Evolutionary conservation across 148 eudicot genomes (phyloP).

Genomic region (Dianthus caryophyllus): DNA sequence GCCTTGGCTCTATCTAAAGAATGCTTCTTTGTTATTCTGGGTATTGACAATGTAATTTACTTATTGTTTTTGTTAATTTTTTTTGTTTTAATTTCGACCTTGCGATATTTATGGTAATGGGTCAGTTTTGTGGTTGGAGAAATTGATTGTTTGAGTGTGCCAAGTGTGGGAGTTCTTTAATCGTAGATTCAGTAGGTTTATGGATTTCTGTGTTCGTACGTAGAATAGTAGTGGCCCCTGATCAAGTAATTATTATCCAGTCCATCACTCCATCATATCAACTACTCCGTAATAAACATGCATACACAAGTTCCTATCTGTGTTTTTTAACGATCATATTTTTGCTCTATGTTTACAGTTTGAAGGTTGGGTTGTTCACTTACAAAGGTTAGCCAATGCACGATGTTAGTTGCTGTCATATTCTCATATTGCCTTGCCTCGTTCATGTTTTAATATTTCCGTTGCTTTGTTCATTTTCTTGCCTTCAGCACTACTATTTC

Average conservation of each 20-base stretch:
- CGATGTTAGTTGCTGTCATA: conserved; percentile 14
- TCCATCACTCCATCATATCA: too few species aligned
- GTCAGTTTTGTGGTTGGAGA: neutral
- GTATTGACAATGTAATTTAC: conserved; percentile 26
- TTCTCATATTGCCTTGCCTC: conserved; percentile 5
- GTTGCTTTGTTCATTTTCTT: conserved; percentile 4
- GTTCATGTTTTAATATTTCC: too few species aligned
- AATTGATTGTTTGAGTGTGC: too few species aligned
- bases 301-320: too few species aligned
- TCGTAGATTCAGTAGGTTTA: too few species aligned
- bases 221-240: too few species aligned
- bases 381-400: conserved; percentile 39
- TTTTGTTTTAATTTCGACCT: too few species aligned
- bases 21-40: conserved; percentile 69
- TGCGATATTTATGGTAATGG: neutral
- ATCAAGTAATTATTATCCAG: too few species aligned
- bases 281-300: too few species aligned
- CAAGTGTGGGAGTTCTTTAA: too few species aligned
- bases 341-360: conserved; percentile 44
- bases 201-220: too few species aligned
- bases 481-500: neutral
- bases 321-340: too few species aligned
- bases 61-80: neutral
- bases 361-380: conserved; percentile 64
- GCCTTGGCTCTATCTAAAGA: conserved; percentile 64